A percentile compares a stretch with the other conserved stretches of the same genome.
Evolutionary conservation across 1,284 basidiomycete species (phyloP).

Genomic region (Pseudozyma tsukubaensis): DNA sequence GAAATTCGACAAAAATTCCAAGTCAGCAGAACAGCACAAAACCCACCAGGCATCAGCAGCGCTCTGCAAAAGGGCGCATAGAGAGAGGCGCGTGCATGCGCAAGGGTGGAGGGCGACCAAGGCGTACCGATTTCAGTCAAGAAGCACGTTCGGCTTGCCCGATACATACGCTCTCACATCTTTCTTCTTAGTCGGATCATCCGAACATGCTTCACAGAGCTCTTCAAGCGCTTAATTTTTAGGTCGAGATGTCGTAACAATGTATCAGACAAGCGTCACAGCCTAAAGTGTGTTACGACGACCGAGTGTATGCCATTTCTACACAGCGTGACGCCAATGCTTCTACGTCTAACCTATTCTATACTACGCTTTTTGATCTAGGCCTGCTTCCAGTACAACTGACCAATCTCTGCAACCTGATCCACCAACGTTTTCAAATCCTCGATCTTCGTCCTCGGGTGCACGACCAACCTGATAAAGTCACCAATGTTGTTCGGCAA

Average conservation of each 20-base stretch:
- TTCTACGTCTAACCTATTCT: not conserved
- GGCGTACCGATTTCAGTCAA: too few species aligned
- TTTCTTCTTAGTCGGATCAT: not conserved
- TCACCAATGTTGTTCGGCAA: slow-evolving; percentile 51
- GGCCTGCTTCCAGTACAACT: slow-evolving; percentile 34
- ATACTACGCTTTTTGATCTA: slow-evolving; percentile 1
- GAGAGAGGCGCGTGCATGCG: slow-evolving; percentile 5
- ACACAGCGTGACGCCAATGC: not conserved
- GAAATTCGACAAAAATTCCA: not conserved
- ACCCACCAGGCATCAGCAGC: not conserved
- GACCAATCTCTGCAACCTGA: slow-evolving; percentile 49
- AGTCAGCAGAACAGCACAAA: slow-evolving; percentile 3
- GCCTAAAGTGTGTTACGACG: too few species aligned
- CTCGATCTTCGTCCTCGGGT: slow-evolving; percentile 53
- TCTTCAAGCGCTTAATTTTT: too few species aligned
- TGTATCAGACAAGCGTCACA: too few species aligned
- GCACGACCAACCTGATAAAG: slow-evolving; percentile 59
- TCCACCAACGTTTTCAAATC: slow-evolving; percentile 50
- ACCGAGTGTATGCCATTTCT: not conserved
- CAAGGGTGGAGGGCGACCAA: slow-evolving; percentile 14
- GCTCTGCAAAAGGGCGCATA: too few species aligned
- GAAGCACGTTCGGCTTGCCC: too few species aligned
- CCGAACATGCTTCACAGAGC: too few species aligned
- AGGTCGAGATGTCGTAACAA: too few species aligned
- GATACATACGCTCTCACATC: not conserved